These are phyloP conservation scores for Pleochaeta shiraiana DNA, from an alignment of 2,329 filamentous ascomycete species.

Conservation along the genomic window DNA sequence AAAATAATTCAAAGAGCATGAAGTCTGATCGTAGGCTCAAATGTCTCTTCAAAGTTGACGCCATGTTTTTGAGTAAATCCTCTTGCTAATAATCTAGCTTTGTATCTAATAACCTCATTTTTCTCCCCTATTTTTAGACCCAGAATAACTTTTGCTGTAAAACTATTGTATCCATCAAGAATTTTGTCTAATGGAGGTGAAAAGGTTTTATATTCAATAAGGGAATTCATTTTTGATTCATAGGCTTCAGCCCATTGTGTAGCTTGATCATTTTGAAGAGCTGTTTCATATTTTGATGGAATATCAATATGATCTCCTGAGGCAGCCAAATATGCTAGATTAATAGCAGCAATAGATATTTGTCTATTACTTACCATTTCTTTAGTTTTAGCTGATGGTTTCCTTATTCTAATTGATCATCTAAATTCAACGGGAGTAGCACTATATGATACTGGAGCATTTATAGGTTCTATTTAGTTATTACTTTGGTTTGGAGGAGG, in stretches of 20 bases:
- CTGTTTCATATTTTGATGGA: background rate
- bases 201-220: constrained; percentile 2
- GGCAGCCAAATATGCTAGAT: background rate
- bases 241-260: background rate
- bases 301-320: background rate
- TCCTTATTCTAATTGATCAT: background rate
- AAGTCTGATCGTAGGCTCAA: background rate
- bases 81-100: background rate
- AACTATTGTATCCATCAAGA: background rate
- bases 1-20: background rate
- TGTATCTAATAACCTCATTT: background rate
- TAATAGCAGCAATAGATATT: background rate
- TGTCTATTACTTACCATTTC: background rate
- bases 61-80: constrained; percentile 1
- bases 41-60: background rate
- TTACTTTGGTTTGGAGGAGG: background rate
- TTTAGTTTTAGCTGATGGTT: background rate
- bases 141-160: background rate
- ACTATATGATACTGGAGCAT: background rate
- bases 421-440: background rate
- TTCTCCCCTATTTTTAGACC: background rate
- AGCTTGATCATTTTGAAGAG: background rate
- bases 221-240: background rate
- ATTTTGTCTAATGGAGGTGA: background rate
- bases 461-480: background rate